Base-by-base conservation (phyloP, 2,329 filamentous ascomycete species). In the Venturia aucupariae region DNA sequence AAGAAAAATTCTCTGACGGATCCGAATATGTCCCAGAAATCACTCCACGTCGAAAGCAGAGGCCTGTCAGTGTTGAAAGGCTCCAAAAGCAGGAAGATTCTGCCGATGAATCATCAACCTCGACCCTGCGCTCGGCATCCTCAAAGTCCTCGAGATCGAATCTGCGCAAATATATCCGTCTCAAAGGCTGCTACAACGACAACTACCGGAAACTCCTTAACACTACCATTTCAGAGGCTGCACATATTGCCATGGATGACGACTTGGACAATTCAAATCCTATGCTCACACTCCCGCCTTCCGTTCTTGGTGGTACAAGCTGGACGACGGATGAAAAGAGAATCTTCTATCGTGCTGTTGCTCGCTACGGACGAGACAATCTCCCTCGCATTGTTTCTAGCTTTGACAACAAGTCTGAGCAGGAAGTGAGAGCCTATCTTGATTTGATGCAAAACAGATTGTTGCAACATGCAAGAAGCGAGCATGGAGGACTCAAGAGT, bases 311-410 rank as follows among this genome's bases (percentile, higher is more conserved):
- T 27, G 79, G 85, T 32, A 85, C 86, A 0, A 68, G 75, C 13
- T 97, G 93, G 93, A 86, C 83, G 0, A 66, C 81, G 0, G 69
- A 77, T 0, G 92, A 97, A 71, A 96, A 96, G 72, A 77, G 82
- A 1, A 69, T 78, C 0, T 83, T 96, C 65, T 96, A 90, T 72
- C 78, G 82, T 17, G 82, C 84, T 0, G 73, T 95, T 3, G 79
- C 81, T 1, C 83, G 83, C 0, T 79, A 88, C 2, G 90, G 90
- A 0, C 82, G 78, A 62, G 82, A 85, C 68, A 79, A 91, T 66
- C 69, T 88, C 0, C 75, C 75, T 1, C 83, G 81, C 1, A 87
- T 97, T 64, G 81, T 90, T 1, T 70, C 75, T 10, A 79, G 82
- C 0, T 19, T 51, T 27, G 78, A 96, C 19, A 79, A 79, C 0